Evolutionary conservation across 192 early-diverging fungal genomes (phyloP).

Genomic region (Chytriomyces hyalinus): DNA sequence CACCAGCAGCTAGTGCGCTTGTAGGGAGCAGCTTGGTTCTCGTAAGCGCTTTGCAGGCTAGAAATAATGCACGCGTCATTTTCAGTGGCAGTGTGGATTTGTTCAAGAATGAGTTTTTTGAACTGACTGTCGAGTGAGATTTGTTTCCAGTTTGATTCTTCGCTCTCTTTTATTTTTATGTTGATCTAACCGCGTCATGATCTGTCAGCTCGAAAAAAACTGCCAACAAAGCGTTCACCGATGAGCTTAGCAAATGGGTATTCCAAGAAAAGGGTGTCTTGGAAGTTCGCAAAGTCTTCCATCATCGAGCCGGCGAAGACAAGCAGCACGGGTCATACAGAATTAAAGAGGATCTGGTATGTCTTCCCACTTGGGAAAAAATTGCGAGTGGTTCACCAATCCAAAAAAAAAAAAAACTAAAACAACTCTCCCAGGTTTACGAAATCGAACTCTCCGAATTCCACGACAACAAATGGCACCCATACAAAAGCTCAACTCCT

Average conservation of each 20-base stretch:
- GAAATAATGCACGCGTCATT: constrained; percentile 84
- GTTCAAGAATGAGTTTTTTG: constrained; percentile 76
- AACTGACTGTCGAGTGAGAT: constrained; percentile 32
- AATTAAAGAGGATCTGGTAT: constrained; percentile 89
- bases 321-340: constrained; percentile 81
- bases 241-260: constrained; percentile 82
- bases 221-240: constrained; percentile 77
- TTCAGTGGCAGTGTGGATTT: constrained; percentile 83
- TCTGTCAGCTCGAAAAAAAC: constrained; percentile 18
- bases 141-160: too few relatives aligned
- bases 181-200: not conserved
- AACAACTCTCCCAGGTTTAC: constrained; percentile 64
- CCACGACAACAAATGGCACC: constrained; percentile 77
- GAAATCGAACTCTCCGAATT: constrained; percentile 81
- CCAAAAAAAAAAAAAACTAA: not conserved
- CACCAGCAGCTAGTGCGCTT: constrained; percentile 45
- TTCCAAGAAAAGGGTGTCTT: constrained; percentile 92
- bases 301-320: constrained; percentile 70
- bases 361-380: not conserved
- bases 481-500: constrained; percentile 73
- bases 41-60: constrained; percentile 85
- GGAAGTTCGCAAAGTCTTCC: constrained; percentile 65
- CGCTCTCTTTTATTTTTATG: not conserved
- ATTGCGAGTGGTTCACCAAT: not conserved
- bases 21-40: constrained; percentile 71